Conservation (phyloP, 2,329 filamentous ascomycete species). For the Cladophialophora psammophila region DNA sequence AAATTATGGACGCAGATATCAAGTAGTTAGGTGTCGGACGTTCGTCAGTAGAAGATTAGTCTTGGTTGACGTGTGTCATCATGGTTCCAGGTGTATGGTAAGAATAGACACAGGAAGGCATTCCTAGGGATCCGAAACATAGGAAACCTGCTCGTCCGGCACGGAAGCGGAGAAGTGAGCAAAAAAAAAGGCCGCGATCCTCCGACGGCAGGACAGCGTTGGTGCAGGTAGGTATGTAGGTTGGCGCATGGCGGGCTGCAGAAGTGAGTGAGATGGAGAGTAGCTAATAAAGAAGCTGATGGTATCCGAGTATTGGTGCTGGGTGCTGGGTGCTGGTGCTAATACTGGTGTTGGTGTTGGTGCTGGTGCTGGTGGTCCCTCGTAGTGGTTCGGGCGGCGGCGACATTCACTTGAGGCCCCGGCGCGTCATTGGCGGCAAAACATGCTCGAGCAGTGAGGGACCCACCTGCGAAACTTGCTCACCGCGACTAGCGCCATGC, state of each 20-base stretch:
- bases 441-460: constrained; percentile 20
- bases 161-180: constrained; percentile 6
- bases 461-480: constrained; percentile 29
- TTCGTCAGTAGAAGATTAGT: background rate
- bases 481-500: constrained; percentile 20
- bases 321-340: too few species aligned
- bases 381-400: too few species aligned
- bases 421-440: constrained; percentile 18
- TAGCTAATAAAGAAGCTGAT: constrained; percentile 7
- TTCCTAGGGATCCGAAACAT: background rate
- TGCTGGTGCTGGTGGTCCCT: too few species aligned
- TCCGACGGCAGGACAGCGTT: background rate
- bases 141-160: constrained; percentile 17
- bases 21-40: background rate
- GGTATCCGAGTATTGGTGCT: background rate
- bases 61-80: background rate
- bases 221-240: too few species aligned
- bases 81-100: background rate
- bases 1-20: constrained; percentile 13
- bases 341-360: too few species aligned
- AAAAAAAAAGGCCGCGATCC: constrained; percentile 13
- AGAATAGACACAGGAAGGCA: background rate
- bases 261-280: background rate
- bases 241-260: background rate
- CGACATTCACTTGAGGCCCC: background rate